Evolutionary conservation across 495 filamentous ascomycete species (phyloP).

Genomic region (Margaritispora aquatica): DNA sequence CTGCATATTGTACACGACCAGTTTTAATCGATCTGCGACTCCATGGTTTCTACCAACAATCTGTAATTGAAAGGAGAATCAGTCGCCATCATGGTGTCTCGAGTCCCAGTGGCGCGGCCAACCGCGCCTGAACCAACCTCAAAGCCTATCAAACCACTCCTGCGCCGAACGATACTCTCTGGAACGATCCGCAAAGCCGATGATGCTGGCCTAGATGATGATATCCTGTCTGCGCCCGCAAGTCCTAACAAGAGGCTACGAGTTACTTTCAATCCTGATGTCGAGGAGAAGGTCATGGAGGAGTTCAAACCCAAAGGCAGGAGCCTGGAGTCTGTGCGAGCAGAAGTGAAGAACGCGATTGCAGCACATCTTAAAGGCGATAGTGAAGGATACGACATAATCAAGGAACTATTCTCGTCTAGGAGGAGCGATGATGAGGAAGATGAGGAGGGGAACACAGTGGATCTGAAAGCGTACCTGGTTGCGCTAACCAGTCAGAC

Average conservation of each 20-base stretch:
- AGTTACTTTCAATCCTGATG: constrained; percentile 70
- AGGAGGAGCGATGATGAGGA: constrained; percentile 34
- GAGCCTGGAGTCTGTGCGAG: constrained; percentile 47
- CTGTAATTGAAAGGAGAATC: neutral
- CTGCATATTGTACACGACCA: neutral
- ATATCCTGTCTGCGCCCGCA: constrained; percentile 37
- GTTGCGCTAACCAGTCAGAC: constrained; percentile 69
- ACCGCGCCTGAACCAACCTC: neutral
- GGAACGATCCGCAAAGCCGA: constrained; percentile 25
- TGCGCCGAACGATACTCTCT: constrained; percentile 17
- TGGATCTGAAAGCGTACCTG: constrained; percentile 64
- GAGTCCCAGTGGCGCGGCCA: constrained; percentile 12
- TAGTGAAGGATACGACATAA: constrained; percentile 61
- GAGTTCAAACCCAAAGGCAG: constrained; percentile 30
- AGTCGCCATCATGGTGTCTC: constrained; percentile 19
- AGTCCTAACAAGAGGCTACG: constrained; percentile 51
- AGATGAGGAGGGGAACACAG: constrained; percentile 33
- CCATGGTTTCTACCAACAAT: neutral
- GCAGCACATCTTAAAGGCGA: constrained; percentile 61
- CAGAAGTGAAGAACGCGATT: constrained; percentile 69
- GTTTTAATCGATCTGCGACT: neutral
- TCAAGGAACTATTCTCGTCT: constrained; percentile 62
- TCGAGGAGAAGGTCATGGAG: constrained; percentile 54
- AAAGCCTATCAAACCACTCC: constrained; percentile 21
- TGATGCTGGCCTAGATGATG: constrained; percentile 35